A percentile compares a stretch with the other conserved stretches of the same genome.
Conservation (phyloP, 2,329 filamentous ascomycete genomes). For the Cordyceps cateniannulata region DNA sequence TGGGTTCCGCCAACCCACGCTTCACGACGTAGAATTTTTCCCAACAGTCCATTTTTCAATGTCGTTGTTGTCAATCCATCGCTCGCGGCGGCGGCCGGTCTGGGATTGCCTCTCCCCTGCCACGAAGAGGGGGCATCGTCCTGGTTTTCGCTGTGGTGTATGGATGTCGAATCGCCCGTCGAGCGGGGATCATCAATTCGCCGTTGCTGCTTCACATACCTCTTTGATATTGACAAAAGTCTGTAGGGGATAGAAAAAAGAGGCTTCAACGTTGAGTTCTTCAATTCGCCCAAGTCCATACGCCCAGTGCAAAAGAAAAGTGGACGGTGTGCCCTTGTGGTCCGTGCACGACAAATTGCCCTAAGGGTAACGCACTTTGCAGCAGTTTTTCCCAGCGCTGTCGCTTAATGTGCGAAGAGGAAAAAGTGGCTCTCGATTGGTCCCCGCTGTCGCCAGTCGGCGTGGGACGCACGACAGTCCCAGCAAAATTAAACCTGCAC, state of each 20-base stretch:
- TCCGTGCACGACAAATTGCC: constrained; percentile 38
- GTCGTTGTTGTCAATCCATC: not conserved
- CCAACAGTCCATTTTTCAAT: constrained; percentile 8
- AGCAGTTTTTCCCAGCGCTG: not conserved
- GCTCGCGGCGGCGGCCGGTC: constrained; percentile 17
- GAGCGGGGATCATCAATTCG: constrained; percentile 14
- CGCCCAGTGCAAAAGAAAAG: constrained; percentile 14
- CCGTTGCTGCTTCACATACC: constrained; percentile 33
- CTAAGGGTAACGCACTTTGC: constrained; percentile 25
- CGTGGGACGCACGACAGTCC: constrained; percentile 20
- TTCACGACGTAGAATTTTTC: not conserved
- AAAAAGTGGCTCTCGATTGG: not conserved
- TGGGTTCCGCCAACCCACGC: constrained; percentile 13
- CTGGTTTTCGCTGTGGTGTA: constrained; percentile 20
- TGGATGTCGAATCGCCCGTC: constrained; percentile 24
- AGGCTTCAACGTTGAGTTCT: not conserved
- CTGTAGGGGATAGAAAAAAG: constrained; percentile 10
- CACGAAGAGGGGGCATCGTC: constrained; percentile 42
- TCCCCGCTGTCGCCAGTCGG: constrained; percentile 7
- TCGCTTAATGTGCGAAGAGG: not conserved
- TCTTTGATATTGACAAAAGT: constrained; percentile 26
- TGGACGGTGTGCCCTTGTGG: constrained; percentile 34
- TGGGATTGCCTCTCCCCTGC: constrained; percentile 56
- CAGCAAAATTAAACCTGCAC: constrained; percentile 15
- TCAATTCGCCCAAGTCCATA: not conserved